Percentiles rank a stretch among this genome's conserved stretches.
These are phyloP conservation scores for Monosporozyma servazzii DNA, from an alignment of 805 yeast species.

Conservation along the genomic window DNA sequence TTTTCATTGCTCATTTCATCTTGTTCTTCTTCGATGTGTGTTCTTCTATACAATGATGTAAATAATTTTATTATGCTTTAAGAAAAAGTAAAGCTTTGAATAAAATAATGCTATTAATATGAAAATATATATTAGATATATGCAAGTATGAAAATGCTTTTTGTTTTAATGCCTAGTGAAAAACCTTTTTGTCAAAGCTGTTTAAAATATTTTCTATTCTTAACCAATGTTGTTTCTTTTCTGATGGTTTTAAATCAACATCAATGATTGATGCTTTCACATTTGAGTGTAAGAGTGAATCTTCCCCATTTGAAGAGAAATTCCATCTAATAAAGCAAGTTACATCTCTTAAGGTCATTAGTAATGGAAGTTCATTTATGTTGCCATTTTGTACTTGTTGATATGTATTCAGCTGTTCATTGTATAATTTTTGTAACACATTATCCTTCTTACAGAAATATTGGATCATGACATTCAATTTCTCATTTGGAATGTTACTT, in stretches of 20 bases:
- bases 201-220: conserved; percentile 16
- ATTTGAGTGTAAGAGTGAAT: not conserved
- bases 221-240: conserved; percentile 42
- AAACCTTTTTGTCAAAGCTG: not conserved
- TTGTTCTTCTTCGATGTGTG: not conserved
- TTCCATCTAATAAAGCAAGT: conserved; percentile 28
- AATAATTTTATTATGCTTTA: not conserved
- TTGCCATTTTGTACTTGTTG: not conserved
- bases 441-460: conserved; percentile 18
- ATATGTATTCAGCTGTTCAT: conserved; percentile 16
- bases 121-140: not conserved
- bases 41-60: not conserved
- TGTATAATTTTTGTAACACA: conserved; percentile 15
- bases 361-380: conserved; percentile 15
- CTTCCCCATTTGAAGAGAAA: not conserved
- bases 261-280: conserved; percentile 34
- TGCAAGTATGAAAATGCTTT: not conserved
- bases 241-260: conserved; percentile 42
- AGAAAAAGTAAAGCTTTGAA: not conserved
- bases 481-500: conserved; percentile 8
- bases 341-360: conserved; percentile 34
- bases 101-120: not conserved
- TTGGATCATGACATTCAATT: conserved; percentile 8
- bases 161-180: not conserved
- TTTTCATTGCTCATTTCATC: not conserved